Base-by-base conservation (phyloP, 148 eudicot genomes). In the Talinum fruticosum region DNA sequence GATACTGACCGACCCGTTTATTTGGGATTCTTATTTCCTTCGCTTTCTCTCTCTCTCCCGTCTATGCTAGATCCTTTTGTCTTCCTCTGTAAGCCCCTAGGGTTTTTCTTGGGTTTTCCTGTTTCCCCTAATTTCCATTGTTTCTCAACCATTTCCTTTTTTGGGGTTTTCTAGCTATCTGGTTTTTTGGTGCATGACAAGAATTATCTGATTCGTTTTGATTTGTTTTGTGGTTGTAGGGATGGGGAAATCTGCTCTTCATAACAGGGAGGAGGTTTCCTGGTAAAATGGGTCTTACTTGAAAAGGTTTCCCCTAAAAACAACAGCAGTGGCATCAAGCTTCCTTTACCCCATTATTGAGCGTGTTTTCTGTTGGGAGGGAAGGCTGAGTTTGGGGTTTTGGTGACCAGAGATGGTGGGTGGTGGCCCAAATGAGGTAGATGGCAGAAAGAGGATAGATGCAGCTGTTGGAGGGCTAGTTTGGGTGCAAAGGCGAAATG, bases 401-500 rank as follows among this genome's bases (percentile, higher is more conserved):
- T 37, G 71, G 81, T 33, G 85, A 83, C 37, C 75, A 36, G 72
- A 72, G 24, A 86, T 86, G 88, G 85, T 79, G 76, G 84, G 86
- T 73, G 73, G 71, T 68, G 45, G 69, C 57, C 34, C 72, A 72
- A 83, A 38, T 72, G 86, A 41, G 75, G 69, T 33, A 34, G 79
- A 79, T n/a, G 78, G 69, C 51, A 77, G 74, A 28, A 86, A 82
- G 65, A 76, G 45, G 75, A 38, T 91, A 59, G 89, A 87, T 81
- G 73, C 75, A 16, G 73, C 84, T 0, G 87, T 83, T 67, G 94
- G 94, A 21, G 94, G 84, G 79, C 87, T 92, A 82, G 94, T 92
- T 69, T 92, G 97, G 97, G 94, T 92, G 30, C 91, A 84, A 41
- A 82, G 97, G 67, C 77, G 87, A 79, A 92, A 92, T 30, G 97